Evolutionary conservation across 129 eudicot species (phyloP), one percentile per base, ranked within the genome.

Genomic region (Scalesia atractyloides): DNA sequence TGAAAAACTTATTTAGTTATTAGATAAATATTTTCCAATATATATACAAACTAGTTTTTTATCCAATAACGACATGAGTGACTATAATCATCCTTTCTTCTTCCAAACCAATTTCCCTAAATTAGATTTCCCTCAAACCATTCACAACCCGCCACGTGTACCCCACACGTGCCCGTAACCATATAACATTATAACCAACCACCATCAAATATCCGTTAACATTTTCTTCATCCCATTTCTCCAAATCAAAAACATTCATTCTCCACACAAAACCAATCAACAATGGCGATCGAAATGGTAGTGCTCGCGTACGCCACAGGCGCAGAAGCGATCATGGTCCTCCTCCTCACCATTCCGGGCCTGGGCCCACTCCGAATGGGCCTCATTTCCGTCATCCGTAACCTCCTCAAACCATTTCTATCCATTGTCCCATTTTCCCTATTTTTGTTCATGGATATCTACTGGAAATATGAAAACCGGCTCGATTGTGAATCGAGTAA

Each of bases 211-310:
- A 22, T 5, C 7, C 43, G 3, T 24, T 50, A 26, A 16, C 46
- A 18, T 33, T 37, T 47, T 46, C 58, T 7, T 22, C n/a, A 0
- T 41, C 74, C 49, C 1, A 62, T 61, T 61, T 36, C 30, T 36
- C 34, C 8, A 75, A 17, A 76, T 34, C 64, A 15, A 74, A 9
- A 51, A 16, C 50, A 61, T 36, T 3, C 61, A 8, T 33, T 24
- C 12, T 67, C 18, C 50, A 26, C 3, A 49, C 76, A 51, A 26
- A 60, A 20, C 14, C 63, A 34, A 66, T 37, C 78, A 58, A 63
- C 63, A 71, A 91, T 91, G 97, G 97, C 97, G 15, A 53, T 91
- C 65, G 97, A 91, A 53, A 88, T 96, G 96, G 89, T 91, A 0
- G 84, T 88, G 22, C 83, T 91, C 0, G 86, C 91, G 66, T 91